Evolutionary conservation across 2,329 filamentous ascomycete species (phyloP), one percentile per base, ranked within the genome.

Genomic region (Leptographium wingfieldii): DNA sequence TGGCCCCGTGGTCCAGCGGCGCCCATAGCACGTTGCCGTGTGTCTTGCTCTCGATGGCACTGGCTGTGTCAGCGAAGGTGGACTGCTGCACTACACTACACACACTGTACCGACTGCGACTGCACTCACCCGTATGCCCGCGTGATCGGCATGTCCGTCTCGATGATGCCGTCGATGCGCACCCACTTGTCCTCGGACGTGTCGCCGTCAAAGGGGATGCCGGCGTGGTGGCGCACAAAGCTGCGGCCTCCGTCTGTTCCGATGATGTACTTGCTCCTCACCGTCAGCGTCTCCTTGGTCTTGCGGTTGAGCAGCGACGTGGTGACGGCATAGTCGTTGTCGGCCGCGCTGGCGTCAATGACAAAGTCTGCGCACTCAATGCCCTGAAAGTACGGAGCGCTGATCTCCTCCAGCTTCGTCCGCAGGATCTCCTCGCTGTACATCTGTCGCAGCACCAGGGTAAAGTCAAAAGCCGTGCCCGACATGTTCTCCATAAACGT

Each of bases 271-370:
- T 73, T 76, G 65, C 77, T 64, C 81, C 94, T 96, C 70, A 96
- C 90, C 2, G 12, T 27, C 25, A 61, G 61, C 12, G 51, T 55
- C 73, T 96, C 90, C 72, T 86, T 85, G 0, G 92, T 96, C 3
- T 90, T 86, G 69, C 86, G 83, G 68, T 90, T 89, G 69, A 96
- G 70, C 64, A 88, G 77, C 0, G 92, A 92, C 0, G 97, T 86
- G 61, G 95, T 82, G 73, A 92, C 96, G 10, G 91, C 89, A 75
- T 92, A 85, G 67, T 87, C 83, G 77, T 97, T 97, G 3, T 91
- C 92, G 77, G 96, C 92, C 0, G 92, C 90, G 75, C 86, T 84
- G 19, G 25, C 43, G 57, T 76, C 68, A 9, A 78, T 57, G 1
- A 69, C 63, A 33, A 77, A 67, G n/a, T 65, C 70, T 4, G 69